Base-by-base conservation (phyloP, 441 rosid genomes). In the Brassica balearica region DNA sequence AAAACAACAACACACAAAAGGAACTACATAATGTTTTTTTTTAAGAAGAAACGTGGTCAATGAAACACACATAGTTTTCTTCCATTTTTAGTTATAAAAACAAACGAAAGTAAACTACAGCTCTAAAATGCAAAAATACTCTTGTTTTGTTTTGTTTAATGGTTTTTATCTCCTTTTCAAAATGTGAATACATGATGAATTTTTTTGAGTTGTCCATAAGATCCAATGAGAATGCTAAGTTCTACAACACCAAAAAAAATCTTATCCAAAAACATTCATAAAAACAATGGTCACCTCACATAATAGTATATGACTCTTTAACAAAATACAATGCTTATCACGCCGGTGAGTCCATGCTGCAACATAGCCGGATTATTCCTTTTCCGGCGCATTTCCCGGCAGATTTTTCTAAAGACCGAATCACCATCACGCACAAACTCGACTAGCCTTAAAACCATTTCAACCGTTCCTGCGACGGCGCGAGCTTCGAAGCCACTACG, bases 261-360 rank as follows among this genome's bases (percentile, higher is more conserved):
- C 80, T 70, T 77, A 77, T 77, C 80, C 56, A 17, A 38, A 29
- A 12, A 11, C 19, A 19, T 19, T 9, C 9, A 29, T 0, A 38
- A 68, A 69, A 20, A 14, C 80, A 10, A 34, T 77, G 70, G 80
- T 70, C 22, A 71, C 56, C 70, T 63, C 71, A 48, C 71, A 29
- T 56, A 9, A 3, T 5, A 15, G 23, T 15, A 55, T 15, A 55
- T 55, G 48, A 59, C 67, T 36, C 75, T 38, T 41, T 12, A 29
- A 29, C 63, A 32, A 63, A 27, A 15, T 29, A 61, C 56, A 55
- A 79, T 79, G 82, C 82, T 55, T 58, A n/a, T 69, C 56, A 69
- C 78, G 15, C 62, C 75, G 78, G 56, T 55, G 62, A 55, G 46
- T 38, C 68, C 46, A 79, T 79, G 71, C 62, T 27, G 71, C 6